phyloP scores from a whole-genome alignment of 1,284 basidiomycete genomes.

The Ustilago trichophora region DNA sequence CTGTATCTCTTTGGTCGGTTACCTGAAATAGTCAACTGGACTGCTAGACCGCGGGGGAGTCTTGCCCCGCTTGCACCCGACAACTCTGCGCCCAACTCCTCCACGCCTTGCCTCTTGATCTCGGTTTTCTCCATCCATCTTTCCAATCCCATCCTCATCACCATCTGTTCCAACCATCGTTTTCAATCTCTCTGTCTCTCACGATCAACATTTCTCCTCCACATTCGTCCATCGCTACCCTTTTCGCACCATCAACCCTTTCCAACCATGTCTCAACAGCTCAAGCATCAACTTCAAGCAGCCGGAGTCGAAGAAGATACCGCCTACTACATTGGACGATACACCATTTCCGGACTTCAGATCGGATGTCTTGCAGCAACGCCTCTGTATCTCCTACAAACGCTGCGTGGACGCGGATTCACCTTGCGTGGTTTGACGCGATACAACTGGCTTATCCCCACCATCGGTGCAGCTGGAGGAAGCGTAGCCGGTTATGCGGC shows the following conservation, averaged over 20 bases:
- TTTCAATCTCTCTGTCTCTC: too few relatives aligned
- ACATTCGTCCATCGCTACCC: too few relatives aligned
- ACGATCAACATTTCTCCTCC: too few relatives aligned
- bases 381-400: constrained; percentile 51
- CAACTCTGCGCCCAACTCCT: too few relatives aligned
- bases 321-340: constrained; percentile 47
- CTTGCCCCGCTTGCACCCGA: constrained; percentile 31
- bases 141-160: too few relatives aligned
- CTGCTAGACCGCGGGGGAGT: too few relatives aligned
- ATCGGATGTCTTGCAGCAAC: constrained; percentile 56
- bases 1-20: too few relatives aligned
- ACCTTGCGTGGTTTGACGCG: constrained; percentile 45
- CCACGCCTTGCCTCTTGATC: too few relatives aligned
- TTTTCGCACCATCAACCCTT: too few relatives aligned
- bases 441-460: constrained; percentile 58
- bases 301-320: constrained; percentile 47
- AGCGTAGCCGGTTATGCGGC: constrained; percentile 38
- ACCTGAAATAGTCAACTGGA: too few relatives aligned
- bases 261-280: constrained; percentile 39
- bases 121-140: too few relatives aligned
- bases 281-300: constrained; percentile 10
- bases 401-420: constrained; percentile 48
- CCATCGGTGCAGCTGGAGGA: constrained; percentile 39
- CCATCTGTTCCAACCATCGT: too few relatives aligned
- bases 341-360: constrained; percentile 45